phyloP scores from a whole-genome alignment of 176 grass and related monocot species.

The Paspalum notatum region DNA sequence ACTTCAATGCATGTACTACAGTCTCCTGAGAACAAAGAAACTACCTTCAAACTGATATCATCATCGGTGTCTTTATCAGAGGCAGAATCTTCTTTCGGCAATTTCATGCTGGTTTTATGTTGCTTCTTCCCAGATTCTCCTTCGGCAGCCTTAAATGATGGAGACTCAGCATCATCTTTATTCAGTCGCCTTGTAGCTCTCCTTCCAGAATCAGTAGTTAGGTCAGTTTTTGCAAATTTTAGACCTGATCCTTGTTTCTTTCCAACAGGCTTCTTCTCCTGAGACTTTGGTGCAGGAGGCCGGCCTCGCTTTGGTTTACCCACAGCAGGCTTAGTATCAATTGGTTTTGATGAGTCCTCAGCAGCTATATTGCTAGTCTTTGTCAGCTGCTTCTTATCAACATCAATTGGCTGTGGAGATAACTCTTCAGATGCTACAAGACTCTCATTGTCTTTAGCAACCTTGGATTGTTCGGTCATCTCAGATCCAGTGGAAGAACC shows the following conservation, averaged over 20 bases:
- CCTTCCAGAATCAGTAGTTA: slow-evolving; percentile 46
- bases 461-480: slow-evolving; percentile 31
- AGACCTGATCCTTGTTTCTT: slow-evolving; percentile 37
- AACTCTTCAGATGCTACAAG: slow-evolving; percentile 22
- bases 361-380: slow-evolving; percentile 38
- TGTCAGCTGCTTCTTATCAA: slow-evolving; percentile 26
- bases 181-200: slow-evolving; percentile 39
- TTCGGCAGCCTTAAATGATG: slow-evolving; percentile 42
- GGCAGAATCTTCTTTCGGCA: slow-evolving; percentile 31
- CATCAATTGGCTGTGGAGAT: slow-evolving; percentile 42
- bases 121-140: slow-evolving; percentile 49
- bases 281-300: slow-evolving; percentile 36
- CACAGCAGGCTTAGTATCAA: slow-evolving; percentile 35
- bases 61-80: slow-evolving; percentile 40
- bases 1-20: neutral
- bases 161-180: slow-evolving; percentile 41
- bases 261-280: slow-evolving; percentile 46
- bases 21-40: slow-evolving; percentile 26
- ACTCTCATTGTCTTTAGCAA: slow-evolving; percentile 36
- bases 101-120: slow-evolving; percentile 34
- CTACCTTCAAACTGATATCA: slow-evolving; percentile 58
- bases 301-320: slow-evolving; percentile 49
- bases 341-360: slow-evolving; percentile 36
- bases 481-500: slow-evolving; percentile 33
- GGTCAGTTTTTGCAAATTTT: slow-evolving; percentile 49